Conservation (phyloP, 75 land plant species). For the Pinus albicaulis region DNA sequence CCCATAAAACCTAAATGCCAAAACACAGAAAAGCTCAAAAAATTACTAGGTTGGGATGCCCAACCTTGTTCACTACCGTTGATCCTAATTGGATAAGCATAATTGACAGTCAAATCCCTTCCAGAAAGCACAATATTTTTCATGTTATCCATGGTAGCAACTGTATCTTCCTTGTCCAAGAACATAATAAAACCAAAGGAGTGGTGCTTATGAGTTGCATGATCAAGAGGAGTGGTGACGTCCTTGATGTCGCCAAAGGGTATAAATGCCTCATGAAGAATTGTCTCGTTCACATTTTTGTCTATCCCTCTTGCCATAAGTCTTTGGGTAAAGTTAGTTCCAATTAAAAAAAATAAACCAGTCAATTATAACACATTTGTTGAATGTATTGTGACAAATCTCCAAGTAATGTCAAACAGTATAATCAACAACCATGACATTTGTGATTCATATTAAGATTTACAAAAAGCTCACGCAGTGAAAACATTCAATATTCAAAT, state of each 20-base stretch:
- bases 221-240: slow-evolving; percentile 91
- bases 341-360: no score
- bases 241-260: slow-evolving; percentile 99
- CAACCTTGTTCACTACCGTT: no score
- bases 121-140: slow-evolving; percentile 94
- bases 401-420: no score
- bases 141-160: slow-evolving; percentile 98
- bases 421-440: no score
- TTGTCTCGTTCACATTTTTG: slow-evolving; percentile 89
- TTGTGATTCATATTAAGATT: no score
- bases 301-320: slow-evolving; percentile 63
- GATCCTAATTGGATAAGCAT: no score
- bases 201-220: slow-evolving; percentile 94
- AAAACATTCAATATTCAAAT: no score
- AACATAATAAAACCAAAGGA: slow-evolving; percentile 96
- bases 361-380: no score
- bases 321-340: no score
- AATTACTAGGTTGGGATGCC: slow-evolving; percentile 95
- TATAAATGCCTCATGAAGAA: slow-evolving; percentile 87
- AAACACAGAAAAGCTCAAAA: neutral
- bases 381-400: no score
- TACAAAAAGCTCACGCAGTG: no score
- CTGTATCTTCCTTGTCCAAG: slow-evolving; percentile 88
- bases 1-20: neutral
- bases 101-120: slow-evolving; percentile 89